phyloP scores from a whole-genome alignment of 768 basidiomycete species.

The Boletellus ananiceps region DNA sequence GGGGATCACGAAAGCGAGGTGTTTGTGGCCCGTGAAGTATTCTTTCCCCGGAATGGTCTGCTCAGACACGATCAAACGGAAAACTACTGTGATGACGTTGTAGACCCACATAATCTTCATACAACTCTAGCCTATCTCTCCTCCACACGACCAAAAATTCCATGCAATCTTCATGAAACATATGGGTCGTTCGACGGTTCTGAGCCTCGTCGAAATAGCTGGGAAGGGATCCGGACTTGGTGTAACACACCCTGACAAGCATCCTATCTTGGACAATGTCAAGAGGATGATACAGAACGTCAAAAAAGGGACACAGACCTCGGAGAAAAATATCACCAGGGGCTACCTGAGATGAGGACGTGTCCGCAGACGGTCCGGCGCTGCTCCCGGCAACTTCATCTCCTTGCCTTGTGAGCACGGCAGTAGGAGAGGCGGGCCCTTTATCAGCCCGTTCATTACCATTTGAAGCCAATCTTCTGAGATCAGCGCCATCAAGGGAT shows the following conservation, averaged over 20 bases:
- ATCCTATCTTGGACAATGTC: conserved; percentile 66
- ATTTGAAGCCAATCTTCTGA: neutral
- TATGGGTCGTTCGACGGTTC: conserved; percentile 57
- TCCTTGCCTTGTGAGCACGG: conserved; percentile 63
- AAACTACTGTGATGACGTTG: neutral
- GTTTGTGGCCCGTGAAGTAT: conserved; percentile 65
- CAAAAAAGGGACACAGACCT: conserved; percentile 45
- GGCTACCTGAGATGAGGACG: conserved; percentile 15
- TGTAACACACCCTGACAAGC: conserved; percentile 74
- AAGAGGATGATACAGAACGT: conserved; percentile 1
- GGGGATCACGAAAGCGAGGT: conserved; percentile 76
- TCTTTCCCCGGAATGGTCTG: conserved; percentile 66
- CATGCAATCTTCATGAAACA: conserved; percentile 63
- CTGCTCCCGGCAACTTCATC: conserved; percentile 57
- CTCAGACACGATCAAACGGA: conserved; percentile 4
- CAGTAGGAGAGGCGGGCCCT: conserved; percentile 49
- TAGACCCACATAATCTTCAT: conserved; percentile 73
- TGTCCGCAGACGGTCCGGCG: conserved; percentile 48
- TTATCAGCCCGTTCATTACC: conserved; percentile 16
- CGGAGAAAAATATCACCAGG: conserved; percentile 63
- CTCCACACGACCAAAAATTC: conserved; percentile 90
- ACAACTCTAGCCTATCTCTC: conserved; percentile 72
- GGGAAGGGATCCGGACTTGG: conserved; percentile 46
- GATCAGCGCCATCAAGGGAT: conserved; percentile 19
- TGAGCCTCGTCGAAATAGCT: conserved; percentile 59